A percentile compares a stretch with the other conserved stretches of the same genome.
phyloP scores from a whole-genome alignment of 2,329 filamentous ascomycete species.

The Coniochaeta ligniaria region DNA sequence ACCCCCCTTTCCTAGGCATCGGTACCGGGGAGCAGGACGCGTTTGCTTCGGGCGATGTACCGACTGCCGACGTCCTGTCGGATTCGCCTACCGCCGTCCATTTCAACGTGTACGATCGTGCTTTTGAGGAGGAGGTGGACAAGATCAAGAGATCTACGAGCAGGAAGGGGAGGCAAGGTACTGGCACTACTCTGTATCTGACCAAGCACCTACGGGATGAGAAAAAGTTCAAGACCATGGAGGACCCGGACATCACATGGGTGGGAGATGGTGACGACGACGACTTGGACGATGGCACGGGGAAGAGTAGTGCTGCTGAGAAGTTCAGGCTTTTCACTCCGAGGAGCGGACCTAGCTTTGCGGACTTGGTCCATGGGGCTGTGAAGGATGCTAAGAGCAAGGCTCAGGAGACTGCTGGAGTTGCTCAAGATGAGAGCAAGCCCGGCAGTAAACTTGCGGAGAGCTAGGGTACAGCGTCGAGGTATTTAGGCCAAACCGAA shows the following conservation, averaged over 20 bases:
- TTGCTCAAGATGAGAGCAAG: background rate
- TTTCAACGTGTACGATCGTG: constrained; percentile 81
- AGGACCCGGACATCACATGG: constrained; percentile 27
- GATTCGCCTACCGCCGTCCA: constrained; percentile 82
- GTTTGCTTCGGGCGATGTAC: constrained; percentile 29
- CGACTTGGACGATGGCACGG: constrained; percentile 5
- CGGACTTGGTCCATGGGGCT: constrained; percentile 11
- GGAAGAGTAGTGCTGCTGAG: background rate
- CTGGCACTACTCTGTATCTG: constrained; percentile 35
- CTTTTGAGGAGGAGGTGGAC: constrained; percentile 76
- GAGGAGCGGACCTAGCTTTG: constrained; percentile 7
- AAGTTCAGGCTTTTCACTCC: background rate
- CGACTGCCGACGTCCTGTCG: constrained; percentile 51
- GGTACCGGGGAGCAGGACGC: constrained; percentile 52
- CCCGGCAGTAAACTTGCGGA: background rate
- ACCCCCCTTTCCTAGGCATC: constrained; percentile 66
- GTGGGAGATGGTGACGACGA: constrained; percentile 23
- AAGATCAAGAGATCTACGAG: constrained; percentile 47
- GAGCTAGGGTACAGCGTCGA: background rate
- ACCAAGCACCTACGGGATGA: constrained; percentile 40
- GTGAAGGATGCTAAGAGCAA: constrained; percentile 5
- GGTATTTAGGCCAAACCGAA: background rate
- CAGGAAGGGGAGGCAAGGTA: constrained; percentile 23
- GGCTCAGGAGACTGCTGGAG: background rate
- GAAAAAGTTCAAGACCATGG: constrained; percentile 25